Percentiles rank a stretch among this genome's conserved stretches.
phyloP scores from a whole-genome alignment of 768 basidiomycete species.

The Leccinum disarticulatum region DNA sequence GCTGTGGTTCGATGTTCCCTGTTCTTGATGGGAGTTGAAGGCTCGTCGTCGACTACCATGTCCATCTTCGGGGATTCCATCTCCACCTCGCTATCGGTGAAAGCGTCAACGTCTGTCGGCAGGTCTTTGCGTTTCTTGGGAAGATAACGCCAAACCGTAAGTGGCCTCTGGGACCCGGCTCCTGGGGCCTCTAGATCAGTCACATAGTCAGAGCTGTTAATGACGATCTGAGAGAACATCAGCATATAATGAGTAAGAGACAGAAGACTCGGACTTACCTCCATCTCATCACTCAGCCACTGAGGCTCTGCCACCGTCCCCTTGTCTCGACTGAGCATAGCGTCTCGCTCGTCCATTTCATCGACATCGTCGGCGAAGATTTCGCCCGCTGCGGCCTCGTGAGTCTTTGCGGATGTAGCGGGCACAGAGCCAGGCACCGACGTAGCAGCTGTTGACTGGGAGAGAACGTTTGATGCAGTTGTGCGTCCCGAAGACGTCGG shows the following conservation, averaged over 20 bases:
- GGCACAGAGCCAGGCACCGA: background rate
- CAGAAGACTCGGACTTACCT: background rate
- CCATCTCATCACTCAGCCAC: background rate
- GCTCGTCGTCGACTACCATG: background rate
- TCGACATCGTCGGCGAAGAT: background rate
- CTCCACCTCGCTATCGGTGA: too few species aligned
- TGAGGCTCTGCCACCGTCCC: background rate
- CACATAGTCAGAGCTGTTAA: too few species aligned
- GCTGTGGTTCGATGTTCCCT: background rate
- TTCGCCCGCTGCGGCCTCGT: background rate
- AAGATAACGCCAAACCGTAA: background rate
- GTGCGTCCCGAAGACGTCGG: background rate
- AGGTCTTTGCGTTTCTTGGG: too few species aligned
- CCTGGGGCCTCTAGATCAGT: background rate
- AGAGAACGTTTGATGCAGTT: background rate
- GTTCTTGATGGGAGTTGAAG: background rate
- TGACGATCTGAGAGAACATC: too few species aligned
- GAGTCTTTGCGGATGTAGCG: background rate
- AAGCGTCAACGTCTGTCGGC: too few species aligned
- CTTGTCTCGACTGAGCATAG: background rate
- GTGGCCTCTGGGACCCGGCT: background rate
- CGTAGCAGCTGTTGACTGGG: background rate
- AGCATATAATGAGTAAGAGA: too few species aligned
- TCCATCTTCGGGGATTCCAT: too few species aligned
- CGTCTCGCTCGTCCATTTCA: background rate